phyloP scores from a whole-genome alignment of 1,139 yeast genomes.

The Dujonia santamariae region DNA sequence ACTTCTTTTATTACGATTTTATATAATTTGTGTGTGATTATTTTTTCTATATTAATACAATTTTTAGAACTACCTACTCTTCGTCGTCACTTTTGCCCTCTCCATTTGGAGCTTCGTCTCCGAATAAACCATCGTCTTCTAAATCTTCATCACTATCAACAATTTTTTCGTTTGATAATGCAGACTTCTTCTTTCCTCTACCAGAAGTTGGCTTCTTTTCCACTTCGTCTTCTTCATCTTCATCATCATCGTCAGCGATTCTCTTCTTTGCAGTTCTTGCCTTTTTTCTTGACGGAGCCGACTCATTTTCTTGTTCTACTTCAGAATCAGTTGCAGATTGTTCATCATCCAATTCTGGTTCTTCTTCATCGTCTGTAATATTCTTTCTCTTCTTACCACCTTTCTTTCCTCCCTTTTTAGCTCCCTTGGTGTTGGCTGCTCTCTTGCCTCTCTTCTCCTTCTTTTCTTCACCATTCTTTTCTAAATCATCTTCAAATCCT shows the following conservation, averaged over 20 bases:
- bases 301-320: slow-evolving; percentile 16
- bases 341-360: slow-evolving; percentile 17
- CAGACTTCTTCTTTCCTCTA: slow-evolving; percentile 24
- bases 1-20: not conserved
- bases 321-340: slow-evolving; percentile 12
- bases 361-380: slow-evolving; percentile 29
- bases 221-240: slow-evolving; percentile 8
- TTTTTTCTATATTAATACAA: slow-evolving; percentile 2
- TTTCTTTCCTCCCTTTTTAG: slow-evolving; percentile 16
- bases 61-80: slow-evolving; percentile 8
- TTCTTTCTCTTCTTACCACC: slow-evolving; percentile 19
- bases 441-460: slow-evolving; percentile 14
- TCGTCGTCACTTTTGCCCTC: slow-evolving; percentile 20
- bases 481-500: slow-evolving; percentile 28
- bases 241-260: slow-evolving; percentile 23
- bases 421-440: slow-evolving; percentile 12
- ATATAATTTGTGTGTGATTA: not conserved
- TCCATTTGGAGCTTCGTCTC: slow-evolving; percentile 15
- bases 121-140: slow-evolving; percentile 22
- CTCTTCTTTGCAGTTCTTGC: slow-evolving; percentile 18
- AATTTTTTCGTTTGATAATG: slow-evolving; percentile 46
- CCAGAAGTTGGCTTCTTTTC: slow-evolving; percentile 4
- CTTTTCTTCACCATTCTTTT: slow-evolving; percentile 17
- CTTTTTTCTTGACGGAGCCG: slow-evolving; percentile 15
- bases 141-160: slow-evolving; percentile 54